Evolutionary conservation across 164 flowering plant species (phyloP), one percentile per base, ranked within the genome.

Genomic region (Piper longum): DNA sequence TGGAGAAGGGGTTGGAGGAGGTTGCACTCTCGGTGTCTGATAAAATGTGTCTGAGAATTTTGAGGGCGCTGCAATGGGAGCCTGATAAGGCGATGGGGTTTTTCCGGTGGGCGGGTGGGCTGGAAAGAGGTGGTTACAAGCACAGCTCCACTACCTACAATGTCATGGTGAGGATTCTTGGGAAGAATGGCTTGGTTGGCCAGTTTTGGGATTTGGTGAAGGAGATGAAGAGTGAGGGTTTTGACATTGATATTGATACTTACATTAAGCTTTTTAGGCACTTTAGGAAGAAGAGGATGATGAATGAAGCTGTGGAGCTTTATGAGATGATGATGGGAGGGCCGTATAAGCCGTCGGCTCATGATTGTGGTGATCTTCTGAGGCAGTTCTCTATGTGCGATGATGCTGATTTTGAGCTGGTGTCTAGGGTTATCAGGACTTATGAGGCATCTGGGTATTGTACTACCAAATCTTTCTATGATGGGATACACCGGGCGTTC

Each of bases 291-390:
- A 64, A 13, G 60, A 86, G 74, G 70, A 79, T 82, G 91, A 63
- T 86, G 74, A 83, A 79, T 55, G 97, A 88, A 64, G 86, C 88
- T 0, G 93, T 91, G 51, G 82, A 81, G 78, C 86, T 95, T 59
- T 89, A 83, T 66, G 96, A 91, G 77, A 66, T 80, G 64, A 91
- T 95, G 99, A 85, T 89, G 91, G 91, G 85, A 74, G 82, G 95
- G 11, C 91, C 84, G 0, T 89, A 75, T 67, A 83, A 79, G 73
- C 95, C 93, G 43, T 78, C 87, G 2, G 60, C 55, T 43, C 79
- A 77, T 55, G 83, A 87, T 44, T 85, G 95, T 65, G 59, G 43
- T 59, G 7, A 75, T 40, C 85, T 91, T 63, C 72, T 95, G 44
- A 70, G 81, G 64, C 70, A 70, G 54, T 63, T 93, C 16, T 70